Base-by-base conservation (phyloP, 176 grass and related monocot species). In the Avena eriantha region DNA sequence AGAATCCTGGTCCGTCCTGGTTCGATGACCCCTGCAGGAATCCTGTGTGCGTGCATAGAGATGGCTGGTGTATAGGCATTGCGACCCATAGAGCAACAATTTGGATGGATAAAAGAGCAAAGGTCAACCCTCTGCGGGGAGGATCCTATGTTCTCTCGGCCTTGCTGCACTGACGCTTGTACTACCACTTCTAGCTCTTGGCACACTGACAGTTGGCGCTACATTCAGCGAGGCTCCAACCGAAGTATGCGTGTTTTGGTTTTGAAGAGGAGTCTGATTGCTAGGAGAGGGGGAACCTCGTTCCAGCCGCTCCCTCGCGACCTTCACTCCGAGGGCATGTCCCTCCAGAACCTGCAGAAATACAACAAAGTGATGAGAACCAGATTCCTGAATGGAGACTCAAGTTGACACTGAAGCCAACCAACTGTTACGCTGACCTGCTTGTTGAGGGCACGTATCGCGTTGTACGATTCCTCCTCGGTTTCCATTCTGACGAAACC, bases 401-500 rank as follows among this genome's bases (percentile, higher is more conserved):
- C 23, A 16, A 76, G 73, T 5, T 10, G 73, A 31, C 15, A 53
- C 22, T 48, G 47, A 70, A 55, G 64, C 72, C 72, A 10, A 49
- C 78, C 90, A 98, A 76, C 47, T 19, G 24, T 53, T 3, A 24
- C 22, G 33, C 73, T 18, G 8, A 53, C 97, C 94, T 96, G 94
- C 67, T 92, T 92, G 13, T 99, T 94, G 51, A 98, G 96, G 78
- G 92, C 93, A 15, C 66, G 90, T 78, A 98, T 92, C 15, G 92
- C 96, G 23, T 96, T 94, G 34, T 94, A 80, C 56, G 92, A 60
- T 60, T 91, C 96, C 17, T 89, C 88, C 35, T 91, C 73, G 16
- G 90, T 84, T 50, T 89, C 90, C 96, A 98, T 98, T 46, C 86
- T 86, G 18, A 98, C 92, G 12, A 98, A 98, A 49, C 92, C 97